Evolutionary conservation across 345 rosid species (phyloP).

Genomic region (Populus pruinosa): DNA sequence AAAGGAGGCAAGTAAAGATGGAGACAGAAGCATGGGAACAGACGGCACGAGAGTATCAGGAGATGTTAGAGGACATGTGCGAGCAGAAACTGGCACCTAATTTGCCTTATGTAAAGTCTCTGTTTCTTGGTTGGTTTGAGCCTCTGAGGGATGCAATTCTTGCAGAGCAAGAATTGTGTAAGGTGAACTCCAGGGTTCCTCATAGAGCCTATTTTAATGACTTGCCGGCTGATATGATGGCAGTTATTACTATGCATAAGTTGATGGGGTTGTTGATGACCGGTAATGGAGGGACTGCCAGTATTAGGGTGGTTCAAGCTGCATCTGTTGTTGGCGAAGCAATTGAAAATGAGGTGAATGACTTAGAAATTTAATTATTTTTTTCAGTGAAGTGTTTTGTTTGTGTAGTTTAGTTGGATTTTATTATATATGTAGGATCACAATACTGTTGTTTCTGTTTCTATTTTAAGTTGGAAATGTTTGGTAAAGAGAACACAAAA

Average conservation of each 20-base stretch:
- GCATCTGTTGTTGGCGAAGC: slow-evolving; percentile 87
- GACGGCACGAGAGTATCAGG: slow-evolving; percentile 83
- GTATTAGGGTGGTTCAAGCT: slow-evolving; percentile 68
- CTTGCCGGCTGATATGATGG: slow-evolving; percentile 85
- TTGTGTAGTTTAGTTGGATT: not conserved
- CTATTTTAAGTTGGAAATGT: not conserved
- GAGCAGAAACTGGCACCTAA: slow-evolving; percentile 95
- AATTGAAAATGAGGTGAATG: slow-evolving; percentile 80
- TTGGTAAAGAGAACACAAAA: not conserved
- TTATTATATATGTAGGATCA: not conserved
- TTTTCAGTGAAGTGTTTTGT: not conserved
- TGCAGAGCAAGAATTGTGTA: slow-evolving; percentile 60
- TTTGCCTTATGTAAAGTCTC: slow-evolving; percentile 77
- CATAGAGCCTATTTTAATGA: slow-evolving; percentile 49
- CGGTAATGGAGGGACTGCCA: slow-evolving; percentile 50
- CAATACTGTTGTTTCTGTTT: not conserved
- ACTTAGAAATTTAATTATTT: not conserved
- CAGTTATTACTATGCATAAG: slow-evolving; percentile 91
- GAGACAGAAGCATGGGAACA: slow-evolving; percentile 96
- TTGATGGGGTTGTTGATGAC: slow-evolving; percentile 84
- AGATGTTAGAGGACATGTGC: slow-evolving; percentile 81
- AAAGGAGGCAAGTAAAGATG: slow-evolving; percentile 63
- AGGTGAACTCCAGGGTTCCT: slow-evolving; percentile 33
- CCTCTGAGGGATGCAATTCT: slow-evolving; percentile 76
- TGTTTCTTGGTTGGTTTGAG: slow-evolving; percentile 96